phyloP scores from a whole-genome alignment of 2,329 filamentous ascomycete species.

The Curvularia sp. region DNA sequence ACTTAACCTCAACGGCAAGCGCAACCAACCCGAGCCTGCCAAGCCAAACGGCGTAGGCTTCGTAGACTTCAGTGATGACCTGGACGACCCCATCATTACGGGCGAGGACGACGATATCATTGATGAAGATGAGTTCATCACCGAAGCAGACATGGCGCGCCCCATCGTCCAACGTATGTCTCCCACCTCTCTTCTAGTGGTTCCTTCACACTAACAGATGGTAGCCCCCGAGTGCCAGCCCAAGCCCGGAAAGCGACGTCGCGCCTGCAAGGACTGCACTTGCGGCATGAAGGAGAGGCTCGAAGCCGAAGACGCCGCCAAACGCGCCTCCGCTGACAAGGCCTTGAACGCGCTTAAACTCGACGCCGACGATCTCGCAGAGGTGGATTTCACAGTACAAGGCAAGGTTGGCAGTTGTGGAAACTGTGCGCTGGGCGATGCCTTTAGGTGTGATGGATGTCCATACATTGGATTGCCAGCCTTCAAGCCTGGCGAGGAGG shows the following conservation, averaged over 20 bases:
- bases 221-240: slow-evolving; percentile 85
- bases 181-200: slow-evolving; percentile 2
- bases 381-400: slow-evolving; percentile 96
- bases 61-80: slow-evolving; percentile 71
- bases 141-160: slow-evolving; percentile 80
- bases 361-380: slow-evolving; percentile 77
- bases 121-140: slow-evolving; percentile 86
- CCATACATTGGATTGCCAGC: slow-evolving; percentile 92
- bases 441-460: slow-evolving; percentile 69
- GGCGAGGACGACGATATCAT: slow-evolving; percentile 82
- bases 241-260: slow-evolving; percentile 84
- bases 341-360: slow-evolving; percentile 73
- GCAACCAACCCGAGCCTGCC: slow-evolving; percentile 50
- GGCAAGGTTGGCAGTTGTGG: slow-evolving; percentile 95
- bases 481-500: slow-evolving; percentile 97
- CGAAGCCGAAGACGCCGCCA: slow-evolving; percentile 80
- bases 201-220: slow-evolving; percentile 14
- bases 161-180: slow-evolving; percentile 81
- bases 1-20: slow-evolving; percentile 52
- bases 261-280: slow-evolving; percentile 97
- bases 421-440: slow-evolving; percentile 92
- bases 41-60: slow-evolving; percentile 48
- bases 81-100: slow-evolving; percentile 59
- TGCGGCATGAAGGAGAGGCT: slow-evolving; percentile 88
- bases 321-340: slow-evolving; percentile 69